Evolutionary conservation across 2,329 filamentous ascomycete genomes (phyloP), one percentile per base, ranked within the genome.

Genomic region (Epichloe baconii): DNA sequence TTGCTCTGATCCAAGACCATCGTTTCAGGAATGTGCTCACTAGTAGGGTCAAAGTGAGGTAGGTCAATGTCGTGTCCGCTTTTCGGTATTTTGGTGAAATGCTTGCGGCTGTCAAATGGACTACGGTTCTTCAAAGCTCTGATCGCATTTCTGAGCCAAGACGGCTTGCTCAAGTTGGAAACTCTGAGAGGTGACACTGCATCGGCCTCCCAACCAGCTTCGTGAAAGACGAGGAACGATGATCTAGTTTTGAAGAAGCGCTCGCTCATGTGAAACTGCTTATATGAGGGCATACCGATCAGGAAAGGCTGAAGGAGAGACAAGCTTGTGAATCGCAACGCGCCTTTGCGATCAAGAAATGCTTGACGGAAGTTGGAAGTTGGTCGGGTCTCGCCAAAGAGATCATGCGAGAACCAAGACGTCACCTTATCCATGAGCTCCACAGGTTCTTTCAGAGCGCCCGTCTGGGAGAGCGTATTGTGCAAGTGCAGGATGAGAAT

Each of bases 381-480:
- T 11, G 47, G 47, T 8, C n/a, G 26, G 4, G n/a, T 19, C 17
- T 43, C 47, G 11, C 47, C 47, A 40, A 44, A 49, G 34, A 49
- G 12, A 14, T 49, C 48, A 4, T 0, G 7, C 48, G n/a, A 12
- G 35, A 49, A 49, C 48, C 11, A 38, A 14, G 10, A 8, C 2
- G 21, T 31, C 48, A 49, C 49, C 4, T 47, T 55, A 2, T 40
- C 53, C 44, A 61, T 72, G 4, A 74, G 40, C 1, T 59, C 62
- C 1, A 71, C 49, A 1, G 61, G 59, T 31, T 61, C 26, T 2
- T 48, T 53, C n/a, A 76, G 61, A 40, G 69, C 67, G 0, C 66
- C 66, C 44, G 64, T 69, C 44, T 70, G 56, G 0, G 72, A 64
- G 2, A 76, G 64, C 67, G 74, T 71, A 57, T 75, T 73, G 60